Base-by-base conservation (phyloP, 2,329 filamentous ascomycete species). In the Ascochyta fabae region DNA sequence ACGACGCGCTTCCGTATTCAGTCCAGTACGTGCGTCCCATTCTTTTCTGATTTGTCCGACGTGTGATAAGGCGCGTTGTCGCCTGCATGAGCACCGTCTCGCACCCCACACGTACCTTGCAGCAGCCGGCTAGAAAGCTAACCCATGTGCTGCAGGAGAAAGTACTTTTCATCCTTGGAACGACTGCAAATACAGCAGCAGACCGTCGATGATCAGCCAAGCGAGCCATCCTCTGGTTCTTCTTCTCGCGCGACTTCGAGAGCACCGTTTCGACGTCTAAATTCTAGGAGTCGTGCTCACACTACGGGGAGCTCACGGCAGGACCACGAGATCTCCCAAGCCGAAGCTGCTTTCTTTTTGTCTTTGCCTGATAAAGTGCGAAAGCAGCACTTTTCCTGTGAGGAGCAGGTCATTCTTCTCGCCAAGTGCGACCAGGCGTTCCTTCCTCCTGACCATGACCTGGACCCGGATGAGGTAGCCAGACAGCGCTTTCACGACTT, bases 101-200 rank as follows among this genome's bases (percentile, higher is more conserved):
- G 58, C 60, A 57, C 60, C 61, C 66, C 64, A 65, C 64, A 56
- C 59, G 68, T 72, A 70, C 70, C 71, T 73, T 66, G 69, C 68
- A 70, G 66, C 48, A 50, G 43, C 43, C 36, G 29, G 27, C 36
- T 24, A 31, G 48, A 56, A 67, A 59, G 59, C 65, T 71, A 61
- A 68, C 62, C 63, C 42, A 58, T 51, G 48, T 53, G 48, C 63
- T 62, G 51, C 70, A 81, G 79, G 67, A 76, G 76, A 68, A 81
- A 91, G 85, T 91, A 89, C 77, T 91, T 91, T 77, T 90, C 88
- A 29, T 87, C 85, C 7, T 81, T 89, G 60, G 89, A 92, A 75
- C 84, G 88, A 54, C 81, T 90, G 55, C 85, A 86, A 65, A 86
- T 91, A 71, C 84, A 83, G 46, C 85, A 86, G 65, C 77, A 76